Conservation (phyloP, 2,329 filamentous ascomycete species). For the Stachybotrys chartarum region DNA sequence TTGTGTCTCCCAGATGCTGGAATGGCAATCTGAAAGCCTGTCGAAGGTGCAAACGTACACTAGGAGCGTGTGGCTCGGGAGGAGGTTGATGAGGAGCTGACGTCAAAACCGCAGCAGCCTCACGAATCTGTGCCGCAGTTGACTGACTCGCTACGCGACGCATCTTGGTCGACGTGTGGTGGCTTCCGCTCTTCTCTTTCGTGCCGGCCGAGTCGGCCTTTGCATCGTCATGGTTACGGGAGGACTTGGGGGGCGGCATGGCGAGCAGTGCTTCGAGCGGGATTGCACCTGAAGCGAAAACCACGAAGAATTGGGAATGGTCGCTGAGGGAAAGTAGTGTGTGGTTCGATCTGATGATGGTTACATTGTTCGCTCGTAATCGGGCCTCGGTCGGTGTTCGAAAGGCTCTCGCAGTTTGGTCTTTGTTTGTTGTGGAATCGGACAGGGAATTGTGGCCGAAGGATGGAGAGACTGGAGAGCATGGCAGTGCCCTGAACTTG, state of each 20-base stretch:
- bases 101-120: constrained; percentile 32
- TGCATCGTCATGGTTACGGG: constrained; percentile 38
- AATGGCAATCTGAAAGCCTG: too few species aligned
- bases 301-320: not conserved
- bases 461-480: not conserved
- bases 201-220: constrained; percentile 31
- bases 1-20: too few species aligned
- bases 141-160: constrained; percentile 47
- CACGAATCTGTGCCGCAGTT: constrained; percentile 37
- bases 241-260: constrained; percentile 41
- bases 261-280: not conserved
- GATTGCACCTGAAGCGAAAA: constrained; percentile 1
- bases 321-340: not conserved
- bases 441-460: not conserved
- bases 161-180: constrained; percentile 44
- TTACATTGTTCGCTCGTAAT: not conserved
- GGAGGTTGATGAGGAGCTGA: constrained; percentile 21
- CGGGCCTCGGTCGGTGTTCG: not conserved
- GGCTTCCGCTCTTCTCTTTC: constrained; percentile 39
- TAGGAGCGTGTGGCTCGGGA: constrained; percentile 22
- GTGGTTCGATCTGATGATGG: not conserved
- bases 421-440: too few species aligned
- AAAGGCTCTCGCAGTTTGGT: too few species aligned
- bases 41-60: constrained; percentile 17
- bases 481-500: not conserved